Conservation (phyloP, 768 basidiomycete genomes). For the Kwoniella mangroviensis region DNA sequence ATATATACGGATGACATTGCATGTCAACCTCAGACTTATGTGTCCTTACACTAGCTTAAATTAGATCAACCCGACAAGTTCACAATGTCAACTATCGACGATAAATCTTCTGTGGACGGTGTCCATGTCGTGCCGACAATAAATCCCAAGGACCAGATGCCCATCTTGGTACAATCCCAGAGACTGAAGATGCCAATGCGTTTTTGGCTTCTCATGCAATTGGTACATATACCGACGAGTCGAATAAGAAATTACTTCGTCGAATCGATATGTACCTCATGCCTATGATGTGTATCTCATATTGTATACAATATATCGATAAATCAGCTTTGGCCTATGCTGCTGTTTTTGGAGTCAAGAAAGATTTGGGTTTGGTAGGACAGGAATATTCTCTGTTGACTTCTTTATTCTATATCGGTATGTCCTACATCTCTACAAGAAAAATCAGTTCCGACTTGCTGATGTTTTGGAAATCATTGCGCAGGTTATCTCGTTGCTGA, state of each 20-base stretch:
- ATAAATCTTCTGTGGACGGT: constrained; percentile 6
- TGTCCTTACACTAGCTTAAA: background rate
- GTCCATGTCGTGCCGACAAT: background rate
- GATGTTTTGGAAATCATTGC: too few species aligned
- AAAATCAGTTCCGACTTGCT: too few species aligned
- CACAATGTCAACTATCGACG: background rate
- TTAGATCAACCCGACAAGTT: background rate
- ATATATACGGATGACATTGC: too few species aligned
- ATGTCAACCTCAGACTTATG: too few species aligned
- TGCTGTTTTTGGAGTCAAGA: constrained; percentile 11
- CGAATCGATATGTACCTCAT: constrained; percentile 17
- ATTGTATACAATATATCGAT: constrained; percentile 18
- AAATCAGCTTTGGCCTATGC: constrained; percentile 13
- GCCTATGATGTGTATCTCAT: constrained; percentile 20
- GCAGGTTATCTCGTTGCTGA: constrained; percentile 16
- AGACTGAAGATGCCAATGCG: constrained; percentile 10
- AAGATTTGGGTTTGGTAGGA: constrained; percentile 6
- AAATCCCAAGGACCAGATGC: background rate
- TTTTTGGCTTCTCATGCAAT: constrained; percentile 6
- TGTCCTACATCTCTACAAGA: background rate
- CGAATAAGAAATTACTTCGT: constrained; percentile 9
- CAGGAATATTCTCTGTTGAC: constrained; percentile 15
- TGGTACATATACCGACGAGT: constrained; percentile 15
- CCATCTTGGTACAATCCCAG: background rate
- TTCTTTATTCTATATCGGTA: constrained; percentile 17